Base-by-base conservation (phyloP, 441 rosid genomes). In the Pelargonium cotyledonis region DNA sequence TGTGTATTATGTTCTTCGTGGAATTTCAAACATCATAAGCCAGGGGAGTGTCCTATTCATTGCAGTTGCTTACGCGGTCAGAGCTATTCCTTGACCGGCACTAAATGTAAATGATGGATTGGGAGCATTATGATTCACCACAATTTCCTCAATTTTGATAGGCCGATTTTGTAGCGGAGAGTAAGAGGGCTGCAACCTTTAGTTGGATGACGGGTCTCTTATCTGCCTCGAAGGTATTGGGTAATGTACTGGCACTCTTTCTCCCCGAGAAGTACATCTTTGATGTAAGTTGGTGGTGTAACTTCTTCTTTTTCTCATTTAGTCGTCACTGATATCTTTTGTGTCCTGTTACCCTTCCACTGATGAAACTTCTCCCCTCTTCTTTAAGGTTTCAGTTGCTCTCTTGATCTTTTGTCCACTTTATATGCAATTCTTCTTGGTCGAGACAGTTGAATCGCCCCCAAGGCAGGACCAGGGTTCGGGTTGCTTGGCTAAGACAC, bases 31-130 rank as follows among this genome's bases (percentile, higher is more conserved):
- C 78, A 85, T 84, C 72, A 62, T 84, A 73, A 82, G 86, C 73
- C 89, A 85, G 73, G 89, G 89, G 66, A 85, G 87, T 75, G 82
- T 85, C 73, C 80, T 82, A 82, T 84, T 86, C 79, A 79, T 85
- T 65, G 73, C 86, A 1, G 81, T 85, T 72, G 87, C 86, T 62
- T 85, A 85, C 70, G 86, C 80, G 71, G 89, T 85, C 81, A 73
- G 82, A 46, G 8, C 26, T 63, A 5, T 29, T 53, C 14, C 11
- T 47, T 35, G 40, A 35, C 5, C 40, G 40, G 40, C 5, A 35
- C 40, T 35, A 35, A 35, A 35, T 5, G 40, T 21, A 51, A 58
- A 18, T 40, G 35, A 51, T 23, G 63, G 26, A 67, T 55, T 14
- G 11, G 31, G 60, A 71, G 35, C 63, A 6, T 35, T 2, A 15